Evolutionary conservation across 2,329 filamentous ascomycete species (phyloP), one percentile per base, ranked within the genome.

Genomic region (Aspergillus terreus): DNA sequence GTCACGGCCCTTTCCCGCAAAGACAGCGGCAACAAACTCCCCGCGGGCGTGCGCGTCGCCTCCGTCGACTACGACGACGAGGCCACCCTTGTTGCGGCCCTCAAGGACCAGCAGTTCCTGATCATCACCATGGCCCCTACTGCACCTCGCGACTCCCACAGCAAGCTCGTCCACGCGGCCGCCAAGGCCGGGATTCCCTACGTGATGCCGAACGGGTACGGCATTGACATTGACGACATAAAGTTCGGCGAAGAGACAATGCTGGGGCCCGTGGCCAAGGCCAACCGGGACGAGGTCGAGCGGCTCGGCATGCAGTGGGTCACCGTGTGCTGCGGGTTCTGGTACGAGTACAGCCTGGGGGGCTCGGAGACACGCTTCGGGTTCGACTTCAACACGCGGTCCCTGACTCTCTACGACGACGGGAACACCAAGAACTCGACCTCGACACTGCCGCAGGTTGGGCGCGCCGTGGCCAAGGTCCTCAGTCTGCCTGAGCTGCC

Each of bases 391-490:
- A 57, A 66, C 6, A 71, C 75, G 36, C 66, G 66, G 0, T 64
- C 62, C 5, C 61, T 76, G 10, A 77, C 73, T 0, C 62, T 81
- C n/a, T 81, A 74, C 51, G 82, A 83, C 53, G 79, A 82, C 25
- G 85, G 85, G 0, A 76, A 74, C 17, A 77, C 73, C 2, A 76
- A 71, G 54, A 82, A 82, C 61, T 81, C 78, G 54, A 79, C 73
- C 0, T 81, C 78, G 11, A 87, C 86, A 0, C 83, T 80, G 76
- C 58, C 71, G 5, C 84, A 87, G 68, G 70, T 77, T 59, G 76
- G 76, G 55, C 63, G 74, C 57, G 82, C 80, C 0, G 72, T 84
- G 11, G 81, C 81, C 1, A 68, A 60, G 15, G 68, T 84, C 0
- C 63, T 84, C 2, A 78, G 65, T 19, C 66, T 84, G 1, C 60